Evolutionary conservation across 2,329 filamentous ascomycete genomes (phyloP).

Genomic region (Saccharata proteae): DNA sequence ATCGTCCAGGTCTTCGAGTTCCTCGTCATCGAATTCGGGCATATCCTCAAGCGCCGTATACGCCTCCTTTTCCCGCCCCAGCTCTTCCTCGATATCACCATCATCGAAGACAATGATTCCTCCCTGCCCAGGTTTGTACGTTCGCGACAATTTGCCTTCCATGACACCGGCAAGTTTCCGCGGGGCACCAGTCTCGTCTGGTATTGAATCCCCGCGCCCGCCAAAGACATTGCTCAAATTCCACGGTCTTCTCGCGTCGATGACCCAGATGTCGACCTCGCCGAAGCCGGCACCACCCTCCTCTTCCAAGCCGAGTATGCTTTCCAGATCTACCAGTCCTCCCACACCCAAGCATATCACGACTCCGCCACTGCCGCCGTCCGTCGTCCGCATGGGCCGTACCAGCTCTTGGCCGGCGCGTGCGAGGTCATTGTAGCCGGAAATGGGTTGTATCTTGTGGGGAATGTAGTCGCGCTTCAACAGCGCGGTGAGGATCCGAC

Average conservation of each 20-base stretch:
- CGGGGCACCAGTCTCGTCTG: constrained; percentile 15
- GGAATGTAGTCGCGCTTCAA: constrained; percentile 95
- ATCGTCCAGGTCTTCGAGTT: constrained; percentile 49
- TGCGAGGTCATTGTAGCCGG: constrained; percentile 82
- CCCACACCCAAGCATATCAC: constrained; percentile 90
- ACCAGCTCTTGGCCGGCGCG: constrained; percentile 69
- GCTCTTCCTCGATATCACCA: constrained; percentile 80
- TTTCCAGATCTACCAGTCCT: constrained; percentile 76
- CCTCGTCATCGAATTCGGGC: constrained; percentile 72
- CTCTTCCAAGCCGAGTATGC: constrained; percentile 65
- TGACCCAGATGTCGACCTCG: constrained; percentile 89
- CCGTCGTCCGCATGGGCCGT: constrained; percentile 70
- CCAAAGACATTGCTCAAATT: constrained; percentile 91
- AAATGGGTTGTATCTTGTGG: constrained; percentile 91
- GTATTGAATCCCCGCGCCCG: constrained; percentile 26
- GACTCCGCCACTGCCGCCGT: constrained; percentile 75
- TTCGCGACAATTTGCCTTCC: constrained; percentile 57
- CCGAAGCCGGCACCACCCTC: constrained; percentile 52
- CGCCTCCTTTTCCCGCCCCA: constrained; percentile 62
- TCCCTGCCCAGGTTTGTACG: constrained; percentile 67
- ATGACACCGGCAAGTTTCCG: constrained; percentile 47
- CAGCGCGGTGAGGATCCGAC: constrained; percentile 83
- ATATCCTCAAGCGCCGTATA: constrained; percentile 81
- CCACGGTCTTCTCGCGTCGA: constrained; percentile 87
- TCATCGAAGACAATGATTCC: constrained; percentile 94